A percentile compares a stretch with the other conserved stretches of the same genome.
These are phyloP conservation scores for Ceratocystis albifundus DNA, from an alignment of 2,329 filamentous ascomycete genomes.

Conservation along the genomic window DNA sequence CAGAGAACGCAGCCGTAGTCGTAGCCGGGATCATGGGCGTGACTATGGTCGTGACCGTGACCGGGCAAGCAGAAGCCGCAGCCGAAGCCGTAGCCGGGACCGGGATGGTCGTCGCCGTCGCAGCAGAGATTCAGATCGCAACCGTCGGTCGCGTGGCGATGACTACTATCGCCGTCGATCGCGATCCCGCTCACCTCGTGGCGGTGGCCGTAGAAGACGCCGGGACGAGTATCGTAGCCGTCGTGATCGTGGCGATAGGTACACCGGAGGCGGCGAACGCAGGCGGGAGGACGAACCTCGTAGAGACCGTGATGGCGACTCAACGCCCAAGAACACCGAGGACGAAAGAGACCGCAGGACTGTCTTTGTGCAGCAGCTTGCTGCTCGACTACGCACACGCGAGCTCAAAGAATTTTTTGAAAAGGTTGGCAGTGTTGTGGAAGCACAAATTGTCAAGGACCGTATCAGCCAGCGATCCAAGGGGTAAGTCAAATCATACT, in stretches of 20 bases:
- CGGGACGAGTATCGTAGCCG: slow-evolving; percentile 35
- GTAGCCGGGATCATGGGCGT: slow-evolving; percentile 38
- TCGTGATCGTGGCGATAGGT: slow-evolving; percentile 37
- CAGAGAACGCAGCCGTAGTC: slow-evolving; percentile 29
- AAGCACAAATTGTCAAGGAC: slow-evolving; percentile 97
- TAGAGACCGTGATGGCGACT: slow-evolving; percentile 36
- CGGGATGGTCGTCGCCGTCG: slow-evolving; percentile 54
- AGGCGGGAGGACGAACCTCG: slow-evolving; percentile 41
- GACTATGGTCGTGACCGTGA: slow-evolving; percentile 47
- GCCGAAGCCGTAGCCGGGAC: slow-evolving; percentile 44
- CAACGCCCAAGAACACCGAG: slow-evolving; percentile 68
- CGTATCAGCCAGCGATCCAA: slow-evolving; percentile 93
- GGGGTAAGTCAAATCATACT: slow-evolving; percentile 56
- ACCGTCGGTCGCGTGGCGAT: slow-evolving; percentile 46
- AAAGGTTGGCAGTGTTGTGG: slow-evolving; percentile 85
- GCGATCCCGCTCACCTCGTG: slow-evolving; percentile 59
- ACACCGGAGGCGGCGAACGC: slow-evolving; percentile 43
- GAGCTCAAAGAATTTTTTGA: slow-evolving; percentile 94
- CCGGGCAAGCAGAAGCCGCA: slow-evolving; percentile 37
- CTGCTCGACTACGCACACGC: slow-evolving; percentile 80
- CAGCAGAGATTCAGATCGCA: slow-evolving; percentile 68
- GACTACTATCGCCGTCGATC: slow-evolving; percentile 64
- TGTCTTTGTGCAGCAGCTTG: slow-evolving; percentile 96
- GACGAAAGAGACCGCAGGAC: slow-evolving; percentile 95
- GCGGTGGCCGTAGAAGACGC: slow-evolving; percentile 27